These are phyloP conservation scores for Striga asiatica DNA, from an alignment of 257 asterid species.

Conservation along the genomic window DNA sequence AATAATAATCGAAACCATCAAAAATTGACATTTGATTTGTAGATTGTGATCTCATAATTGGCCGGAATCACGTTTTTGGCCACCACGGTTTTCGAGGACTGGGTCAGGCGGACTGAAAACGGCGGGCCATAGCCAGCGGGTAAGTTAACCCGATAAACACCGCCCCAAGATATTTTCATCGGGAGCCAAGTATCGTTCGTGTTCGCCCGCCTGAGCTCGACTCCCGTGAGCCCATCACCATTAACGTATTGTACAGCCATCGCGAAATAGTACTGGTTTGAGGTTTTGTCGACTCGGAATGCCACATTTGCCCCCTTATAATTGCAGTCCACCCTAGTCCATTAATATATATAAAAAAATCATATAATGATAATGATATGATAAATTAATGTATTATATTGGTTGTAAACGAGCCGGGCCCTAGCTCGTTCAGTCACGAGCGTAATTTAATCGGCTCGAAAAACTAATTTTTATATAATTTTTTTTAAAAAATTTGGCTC, in stretches of 20 bases:
- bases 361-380: too few relatives aligned
- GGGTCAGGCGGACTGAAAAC: slow-evolving; percentile 43
- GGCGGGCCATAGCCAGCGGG: slow-evolving; percentile 33
- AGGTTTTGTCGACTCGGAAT: slow-evolving; percentile 66
- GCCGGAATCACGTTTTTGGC: slow-evolving; percentile 65
- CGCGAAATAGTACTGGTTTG: slow-evolving; percentile 60
- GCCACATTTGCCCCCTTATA: slow-evolving; percentile 45
- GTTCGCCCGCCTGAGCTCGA: slow-evolving; percentile 41
- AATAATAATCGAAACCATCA: too few relatives aligned
- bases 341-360: not conserved
- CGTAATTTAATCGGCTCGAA: too few relatives aligned
- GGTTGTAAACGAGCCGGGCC: too few relatives aligned
- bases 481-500: too few relatives aligned
- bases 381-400: too few relatives aligned
- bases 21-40: slow-evolving; percentile 60
- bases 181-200: slow-evolving; percentile 31
- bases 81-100: slow-evolving; percentile 35
- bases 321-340: slow-evolving; percentile 51
- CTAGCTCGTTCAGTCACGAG: too few relatives aligned
- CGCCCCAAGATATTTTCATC: slow-evolving; percentile 74
- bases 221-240: slow-evolving; percentile 50
- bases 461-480: too few relatives aligned
- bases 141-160: slow-evolving; percentile 51
- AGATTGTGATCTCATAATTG: slow-evolving; percentile 47
- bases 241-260: slow-evolving; percentile 47